Percentiles rank a stretch among this genome's conserved stretches.
Evolutionary conservation across 768 basidiomycete species (phyloP).

Genomic region (Kwoniella europaea): DNA sequence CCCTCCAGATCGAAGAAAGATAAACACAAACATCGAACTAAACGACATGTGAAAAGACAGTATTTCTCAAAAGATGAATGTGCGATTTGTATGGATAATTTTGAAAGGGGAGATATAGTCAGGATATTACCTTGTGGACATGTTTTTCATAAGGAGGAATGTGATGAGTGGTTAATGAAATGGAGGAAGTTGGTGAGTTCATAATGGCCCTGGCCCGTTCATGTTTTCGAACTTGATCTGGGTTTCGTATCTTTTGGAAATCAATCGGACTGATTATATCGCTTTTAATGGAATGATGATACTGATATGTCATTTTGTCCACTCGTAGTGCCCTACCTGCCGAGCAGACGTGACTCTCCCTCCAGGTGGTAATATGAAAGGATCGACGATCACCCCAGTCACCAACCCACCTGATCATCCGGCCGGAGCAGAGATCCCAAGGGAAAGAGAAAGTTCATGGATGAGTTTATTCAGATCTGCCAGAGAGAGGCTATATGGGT

Average conservation of each 20-base stretch:
- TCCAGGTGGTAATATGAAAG: slow-evolving; percentile 25
- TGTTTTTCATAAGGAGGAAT: slow-evolving; percentile 88
- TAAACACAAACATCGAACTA: neutral
- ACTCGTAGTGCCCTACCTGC: slow-evolving; percentile 80
- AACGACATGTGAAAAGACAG: slow-evolving; percentile 61
- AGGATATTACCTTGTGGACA: slow-evolving; percentile 92
- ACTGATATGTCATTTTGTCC: slow-evolving; percentile 3
- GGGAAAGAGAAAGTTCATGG: slow-evolving; percentile 6
- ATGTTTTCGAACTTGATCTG: neutral
- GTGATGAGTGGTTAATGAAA: slow-evolving; percentile 89
- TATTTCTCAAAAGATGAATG: slow-evolving; percentile 84
- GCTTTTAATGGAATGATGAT: neutral
- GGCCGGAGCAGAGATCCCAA: neutral
- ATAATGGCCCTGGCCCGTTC: no score
- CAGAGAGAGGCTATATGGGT: slow-evolving; percentile 12
- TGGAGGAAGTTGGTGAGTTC: slow-evolving; percentile 83
- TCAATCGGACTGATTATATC: slow-evolving; percentile 1
- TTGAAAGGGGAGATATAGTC: slow-evolving; percentile 83
- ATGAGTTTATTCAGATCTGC: slow-evolving; percentile 10
- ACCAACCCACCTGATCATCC: neutral
- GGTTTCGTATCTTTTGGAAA: neutral
- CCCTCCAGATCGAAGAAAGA: slow-evolving; percentile 17
- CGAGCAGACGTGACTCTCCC: slow-evolving; percentile 81
- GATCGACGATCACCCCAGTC: slow-evolving; percentile 39
- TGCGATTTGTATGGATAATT: slow-evolving; percentile 88